Evolutionary conservation across 805 yeast species (phyloP).

Genomic region (Pichia insulana): DNA sequence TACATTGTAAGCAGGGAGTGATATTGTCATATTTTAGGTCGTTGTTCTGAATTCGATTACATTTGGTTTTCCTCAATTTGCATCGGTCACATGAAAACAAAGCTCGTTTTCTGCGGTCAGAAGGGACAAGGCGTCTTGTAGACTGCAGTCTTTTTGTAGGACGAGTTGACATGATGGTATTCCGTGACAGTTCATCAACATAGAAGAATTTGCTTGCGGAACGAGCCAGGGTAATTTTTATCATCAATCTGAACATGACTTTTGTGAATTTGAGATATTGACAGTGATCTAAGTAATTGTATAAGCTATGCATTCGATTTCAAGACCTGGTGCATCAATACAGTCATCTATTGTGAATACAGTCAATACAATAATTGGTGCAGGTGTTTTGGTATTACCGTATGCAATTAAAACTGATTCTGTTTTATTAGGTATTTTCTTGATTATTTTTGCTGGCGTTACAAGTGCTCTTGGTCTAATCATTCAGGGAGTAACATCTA

Average conservation of each 20-base stretch:
- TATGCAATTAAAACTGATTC: slow-evolving; percentile 66
- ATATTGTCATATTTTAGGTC: slow-evolving; percentile 29
- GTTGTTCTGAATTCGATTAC: slow-evolving; percentile 29
- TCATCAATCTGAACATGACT: too few species aligned
- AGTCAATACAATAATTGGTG: slow-evolving; percentile 72
- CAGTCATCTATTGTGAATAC: slow-evolving; percentile 57
- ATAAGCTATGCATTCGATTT: neutral
- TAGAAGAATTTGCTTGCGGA: too few species aligned
- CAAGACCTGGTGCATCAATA: slow-evolving; percentile 37
- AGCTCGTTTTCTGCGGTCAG: slow-evolving; percentile 33
- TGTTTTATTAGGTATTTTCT: slow-evolving; percentile 42
- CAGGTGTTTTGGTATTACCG: slow-evolving; percentile 73
- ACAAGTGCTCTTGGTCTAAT: slow-evolving; percentile 64
- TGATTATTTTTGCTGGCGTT: slow-evolving; percentile 53
- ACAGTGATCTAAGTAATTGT: too few species aligned
- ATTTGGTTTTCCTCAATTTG: slow-evolving; percentile 34
- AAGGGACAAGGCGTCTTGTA: slow-evolving; percentile 30
- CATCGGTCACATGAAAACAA: slow-evolving; percentile 40
- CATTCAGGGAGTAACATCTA: slow-evolving; percentile 51
- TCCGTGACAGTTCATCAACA: neutral
- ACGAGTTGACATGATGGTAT: neutral
- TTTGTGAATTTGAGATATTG: too few species aligned
- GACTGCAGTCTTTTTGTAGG: slow-evolving; percentile 13
- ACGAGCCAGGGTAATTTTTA: too few species aligned
- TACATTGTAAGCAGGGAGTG: slow-evolving; percentile 34